Percentiles rank a stretch among this genome's conserved stretches.
These are phyloP conservation scores for Candida ortonii DNA, from an alignment of 805 yeast species.

Conservation along the genomic window DNA sequence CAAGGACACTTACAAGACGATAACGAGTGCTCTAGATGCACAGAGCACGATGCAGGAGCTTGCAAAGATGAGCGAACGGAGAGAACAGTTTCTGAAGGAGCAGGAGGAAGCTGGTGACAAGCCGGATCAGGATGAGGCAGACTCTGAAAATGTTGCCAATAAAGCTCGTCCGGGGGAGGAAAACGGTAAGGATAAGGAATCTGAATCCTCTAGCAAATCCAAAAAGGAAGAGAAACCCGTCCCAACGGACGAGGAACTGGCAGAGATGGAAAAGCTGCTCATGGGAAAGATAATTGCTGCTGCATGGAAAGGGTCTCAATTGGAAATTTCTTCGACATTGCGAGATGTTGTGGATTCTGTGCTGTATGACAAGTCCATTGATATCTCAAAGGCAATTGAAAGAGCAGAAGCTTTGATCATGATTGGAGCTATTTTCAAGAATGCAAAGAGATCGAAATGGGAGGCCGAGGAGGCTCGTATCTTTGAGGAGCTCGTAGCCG, in stretches of 20 bases:
- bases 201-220: conserved; percentile 24
- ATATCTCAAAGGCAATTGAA: conserved; percentile 56
- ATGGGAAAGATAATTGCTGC: conserved; percentile 90
- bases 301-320: conserved; percentile 92
- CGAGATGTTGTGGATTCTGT: conserved; percentile 81
- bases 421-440: conserved; percentile 67
- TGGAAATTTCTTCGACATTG: conserved; percentile 76
- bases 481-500: conserved; percentile 90
- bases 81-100: conserved; percentile 27
- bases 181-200: conserved; percentile 3
- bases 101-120: conserved; percentile 33
- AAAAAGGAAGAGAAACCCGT: conserved; percentile 28
- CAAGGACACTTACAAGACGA: conserved; percentile 77
- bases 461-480: conserved; percentile 91
- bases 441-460: conserved; percentile 70
- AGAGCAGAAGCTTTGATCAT: conserved; percentile 78
- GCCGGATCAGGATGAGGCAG: conserved; percentile 1
- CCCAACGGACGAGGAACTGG: conserved; percentile 55
- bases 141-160: conserved; percentile 1
- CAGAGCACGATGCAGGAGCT: conserved; percentile 75
- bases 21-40: conserved; percentile 85
- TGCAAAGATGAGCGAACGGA: conserved; percentile 62
- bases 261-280: conserved; percentile 75
- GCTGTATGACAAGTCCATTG: conserved; percentile 62
- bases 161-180: neutral